Conservation (phyloP, 2,329 filamentous ascomycete species). For the Epichloe aotearoae region DNA sequence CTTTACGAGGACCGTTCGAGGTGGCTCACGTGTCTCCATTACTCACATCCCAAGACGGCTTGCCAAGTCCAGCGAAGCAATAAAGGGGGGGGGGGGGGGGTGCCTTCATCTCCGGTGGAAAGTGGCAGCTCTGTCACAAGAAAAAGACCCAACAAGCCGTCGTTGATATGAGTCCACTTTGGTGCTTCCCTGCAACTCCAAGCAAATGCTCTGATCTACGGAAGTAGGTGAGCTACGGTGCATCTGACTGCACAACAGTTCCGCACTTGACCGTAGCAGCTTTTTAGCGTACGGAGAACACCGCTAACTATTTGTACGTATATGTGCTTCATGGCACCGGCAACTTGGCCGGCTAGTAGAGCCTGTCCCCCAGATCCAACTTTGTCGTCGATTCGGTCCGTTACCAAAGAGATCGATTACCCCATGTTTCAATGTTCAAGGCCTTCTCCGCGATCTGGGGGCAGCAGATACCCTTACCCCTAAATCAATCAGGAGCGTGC, state of each 20-base stretch:
- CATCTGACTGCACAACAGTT: neutral
- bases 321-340: too few species aligned
- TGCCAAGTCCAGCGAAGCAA: neutral
- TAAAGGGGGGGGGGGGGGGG: too few species aligned
- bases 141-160: neutral
- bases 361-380: too few species aligned
- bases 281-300: neutral
- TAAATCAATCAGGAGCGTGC: too few species aligned
- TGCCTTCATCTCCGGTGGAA: neutral
- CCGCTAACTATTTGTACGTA: neutral
- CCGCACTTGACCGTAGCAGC: neutral
- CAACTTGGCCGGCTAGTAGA: too few species aligned
- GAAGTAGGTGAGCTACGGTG: neutral
- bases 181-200: neutral
- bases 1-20: constrained; percentile 4
- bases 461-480: too few species aligned
- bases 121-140: neutral
- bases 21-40: neutral
- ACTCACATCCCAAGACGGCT: neutral
- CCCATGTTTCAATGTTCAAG: neutral
- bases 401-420: neutral
- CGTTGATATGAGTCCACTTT: neutral
- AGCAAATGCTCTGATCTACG: neutral
- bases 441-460: too few species aligned
- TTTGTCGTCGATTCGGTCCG: neutral